Evolutionary conservation across 179 eudicot genomes (phyloP).

Genomic region (Amaranthus tricolor): DNA sequence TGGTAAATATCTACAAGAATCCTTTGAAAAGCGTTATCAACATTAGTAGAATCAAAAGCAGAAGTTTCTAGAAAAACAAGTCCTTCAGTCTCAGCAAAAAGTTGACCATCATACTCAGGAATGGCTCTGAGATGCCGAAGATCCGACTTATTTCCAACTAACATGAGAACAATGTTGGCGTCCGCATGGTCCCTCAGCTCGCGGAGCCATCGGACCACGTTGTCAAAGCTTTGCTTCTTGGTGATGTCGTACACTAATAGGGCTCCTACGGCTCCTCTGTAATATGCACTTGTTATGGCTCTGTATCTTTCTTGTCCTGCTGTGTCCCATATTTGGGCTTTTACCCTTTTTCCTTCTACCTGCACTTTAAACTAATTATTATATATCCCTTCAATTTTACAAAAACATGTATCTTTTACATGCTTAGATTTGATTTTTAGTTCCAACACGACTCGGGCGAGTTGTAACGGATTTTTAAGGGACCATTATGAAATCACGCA

Average conservation of each 20-base stretch:
- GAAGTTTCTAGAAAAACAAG: conserved; percentile 38
- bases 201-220: conserved; percentile 37
- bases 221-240: conserved; percentile 41
- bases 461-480: too few relatives aligned
- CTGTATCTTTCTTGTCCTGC: conserved; percentile 36
- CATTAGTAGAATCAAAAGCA: too few relatives aligned
- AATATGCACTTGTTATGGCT: conserved; percentile 46
- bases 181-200: conserved; percentile 39
- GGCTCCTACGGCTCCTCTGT: conserved; percentile 48
- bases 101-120: conserved; percentile 39
- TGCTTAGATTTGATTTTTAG: too few relatives aligned
- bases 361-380: too few relatives aligned
- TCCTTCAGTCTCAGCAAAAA: conserved; percentile 39
- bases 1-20: conserved; percentile 1
- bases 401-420: too few relatives aligned
- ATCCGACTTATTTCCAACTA: conserved; percentile 38
- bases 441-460: too few relatives aligned
- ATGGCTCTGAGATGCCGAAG: conserved; percentile 36
- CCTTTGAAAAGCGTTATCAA: conserved; percentile 19
- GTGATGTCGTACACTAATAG: conserved; percentile 47
- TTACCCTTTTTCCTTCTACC: too few relatives aligned
- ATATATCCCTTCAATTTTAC: too few relatives aligned
- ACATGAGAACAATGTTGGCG: conserved; percentile 36
- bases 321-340: too few relatives aligned
- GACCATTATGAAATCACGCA: too few relatives aligned